These are phyloP conservation scores for Schoenoplectus triqueter DNA, from an alignment of 202 grass and related monocot species.

Conservation along the genomic window DNA sequence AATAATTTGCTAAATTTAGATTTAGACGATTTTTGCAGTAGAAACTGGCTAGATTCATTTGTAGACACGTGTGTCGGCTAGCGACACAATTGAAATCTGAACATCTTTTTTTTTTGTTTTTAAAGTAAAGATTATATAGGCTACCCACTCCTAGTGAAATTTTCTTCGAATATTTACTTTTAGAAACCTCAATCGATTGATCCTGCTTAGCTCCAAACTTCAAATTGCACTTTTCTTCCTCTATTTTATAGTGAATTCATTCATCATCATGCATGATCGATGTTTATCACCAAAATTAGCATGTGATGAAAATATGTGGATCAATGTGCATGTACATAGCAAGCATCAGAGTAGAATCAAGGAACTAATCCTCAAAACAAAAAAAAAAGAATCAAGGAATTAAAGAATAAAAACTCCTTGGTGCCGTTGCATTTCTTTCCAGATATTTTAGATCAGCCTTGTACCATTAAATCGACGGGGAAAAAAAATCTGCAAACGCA, in stretches of 20 bases:
- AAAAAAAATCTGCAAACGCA: not conserved
- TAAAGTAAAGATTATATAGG: no score
- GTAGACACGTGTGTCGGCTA: no score
- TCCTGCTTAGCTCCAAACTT: not conserved
- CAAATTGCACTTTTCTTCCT: constrained; percentile 28
- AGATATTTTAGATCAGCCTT: not conserved
- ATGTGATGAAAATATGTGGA: not conserved
- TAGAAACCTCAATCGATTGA: no score
- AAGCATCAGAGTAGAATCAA: not conserved
- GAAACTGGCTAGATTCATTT: no score
- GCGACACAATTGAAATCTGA: no score
- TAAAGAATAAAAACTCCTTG: not conserved
- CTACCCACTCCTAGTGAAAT: no score
- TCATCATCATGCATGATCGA: not conserved
- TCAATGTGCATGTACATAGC: not conserved
- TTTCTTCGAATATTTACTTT: no score
- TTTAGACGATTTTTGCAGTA: no score
- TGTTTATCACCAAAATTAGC: not conserved
- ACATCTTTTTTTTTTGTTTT: no score
- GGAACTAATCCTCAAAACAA: not conserved
- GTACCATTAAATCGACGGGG: not conserved
- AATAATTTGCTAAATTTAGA: no score
- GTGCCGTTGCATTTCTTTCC: not conserved
- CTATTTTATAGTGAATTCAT: not conserved
- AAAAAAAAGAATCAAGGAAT: not conserved